Evolutionary conservation across 768 basidiomycete genomes (phyloP), one percentile per base, ranked within the genome.

Genomic region (Termitomyces sp.): DNA sequence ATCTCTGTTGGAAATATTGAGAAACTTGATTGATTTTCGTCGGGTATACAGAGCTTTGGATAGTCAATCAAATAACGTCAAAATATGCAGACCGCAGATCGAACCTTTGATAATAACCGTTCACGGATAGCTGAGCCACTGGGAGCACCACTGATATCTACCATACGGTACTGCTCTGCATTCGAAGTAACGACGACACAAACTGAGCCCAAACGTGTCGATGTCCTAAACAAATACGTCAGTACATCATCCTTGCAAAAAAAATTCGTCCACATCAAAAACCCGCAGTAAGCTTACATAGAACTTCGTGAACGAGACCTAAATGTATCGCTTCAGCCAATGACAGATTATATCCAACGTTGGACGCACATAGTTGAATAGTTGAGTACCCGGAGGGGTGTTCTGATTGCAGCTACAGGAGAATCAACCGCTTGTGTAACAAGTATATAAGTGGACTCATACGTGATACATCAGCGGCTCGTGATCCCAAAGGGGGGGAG

Each of bases 171-270:
- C 56, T 79, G 75, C 66, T 81, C 77, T 23, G 73, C 77, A 55
- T 81, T 79, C n/a, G 73, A 75, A 57, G 75, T 79, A 51, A 75
- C 78, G 51, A 82, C 75, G 31, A 82, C 71, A 53, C 77, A 77
- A 19, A 77, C 75, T 42, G 72, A 66, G 3, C 74, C 57, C 43
- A 76, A 67, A 35, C 69, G 68, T 29, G 54, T 23, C 27, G 56
- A 23, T 21, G 65, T 58, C 61, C 69, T 69, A 53, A 37, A 48
- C 2, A 29, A 21, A 27, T 17, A 9, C 11, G 10, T 47, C 8
- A 43, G 49, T 53, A 16, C 19, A 32, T 34, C 19, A 34, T 54
- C 29, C 29, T 45, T 3, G 19, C 14, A 21, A 40, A 48, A n/a
- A n/a, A 42, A 2, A 40, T 44, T 31, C 10, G 53, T 50, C 12